Evolutionary conservation across 345 rosid genomes (phyloP), one percentile per base, ranked within the genome.

Genomic region (Crucihimalaya himalaica): DNA sequence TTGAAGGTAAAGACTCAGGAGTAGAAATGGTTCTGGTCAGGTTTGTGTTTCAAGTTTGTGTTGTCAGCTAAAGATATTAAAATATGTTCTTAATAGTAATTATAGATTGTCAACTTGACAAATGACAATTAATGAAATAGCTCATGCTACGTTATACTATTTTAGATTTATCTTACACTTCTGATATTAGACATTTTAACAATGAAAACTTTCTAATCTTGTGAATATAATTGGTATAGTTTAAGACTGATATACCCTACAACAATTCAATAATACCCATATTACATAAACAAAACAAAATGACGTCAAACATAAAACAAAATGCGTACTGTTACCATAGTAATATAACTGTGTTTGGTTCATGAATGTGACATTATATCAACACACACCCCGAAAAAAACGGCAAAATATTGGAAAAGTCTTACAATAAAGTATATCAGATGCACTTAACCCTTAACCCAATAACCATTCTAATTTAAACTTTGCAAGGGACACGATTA

Each of bases 361-460:
- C 64, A 75, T 75, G 79, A 75, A 75, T 37, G 48, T 8, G 69
- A 61, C 69, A 11, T 58, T 15, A 6, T 39, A 74, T 19, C 62
- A 28, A 74, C 46, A 74, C 68, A 59, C 73, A 58, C 10, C 63
- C 74, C 74, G 48, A 31, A 43, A 60, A 60, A 31, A 2, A 40
- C 63, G 67, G 67, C 60, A 66, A 57, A 8, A 6, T 8, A 19
- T 2, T 27, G 35, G 54, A 58, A 58, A 74, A 74, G 61, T 74
- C 50, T 57, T 8, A 55, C 54, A 23, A 23, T 2, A 23, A n/a
- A 47, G 0, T 23, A 61, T 27, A 60, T 48, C 70, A 63, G 25
- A 28, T 39, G 3, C 47, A 15, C 25, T 42, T 61, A 20, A 47
- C 43, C 43, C 21, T 43, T 8, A 46, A 66, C 48, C 32, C 72